Evolutionary conservation across 225 moss, liverwort and hornwort species (phyloP).

Genomic region (Rhytidiadelphus loreus): DNA sequence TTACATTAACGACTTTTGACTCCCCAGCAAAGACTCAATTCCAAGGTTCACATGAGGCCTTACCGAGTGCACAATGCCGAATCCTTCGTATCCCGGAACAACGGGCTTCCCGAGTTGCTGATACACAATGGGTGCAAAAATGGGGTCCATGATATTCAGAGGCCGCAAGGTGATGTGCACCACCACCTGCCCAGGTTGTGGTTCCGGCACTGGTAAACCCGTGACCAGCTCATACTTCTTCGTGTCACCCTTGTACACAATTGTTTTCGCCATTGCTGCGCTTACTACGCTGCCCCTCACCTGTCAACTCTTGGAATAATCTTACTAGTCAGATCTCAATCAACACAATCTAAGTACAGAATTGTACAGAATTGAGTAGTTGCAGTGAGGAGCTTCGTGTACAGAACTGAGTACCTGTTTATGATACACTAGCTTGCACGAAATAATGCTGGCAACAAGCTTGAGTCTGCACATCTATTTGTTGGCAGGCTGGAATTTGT

Average conservation of each 20-base stretch:
- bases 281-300: neutral
- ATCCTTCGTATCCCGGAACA: slow-evolving; percentile 19
- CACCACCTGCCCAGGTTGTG: slow-evolving; percentile 3
- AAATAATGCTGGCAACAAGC: neutral
- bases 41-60: neutral
- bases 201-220: neutral
- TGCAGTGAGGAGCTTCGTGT: neutral
- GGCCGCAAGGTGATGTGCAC: slow-evolving; percentile 15
- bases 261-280: neutral
- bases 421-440: neutral
- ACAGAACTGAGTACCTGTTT: neutral
- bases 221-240: neutral
- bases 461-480: neutral
- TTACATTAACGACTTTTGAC: neutral
- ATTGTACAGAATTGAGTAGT: neutral
- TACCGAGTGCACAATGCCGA: slow-evolving; percentile 17
- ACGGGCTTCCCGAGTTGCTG: neutral
- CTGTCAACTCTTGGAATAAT: neutral
- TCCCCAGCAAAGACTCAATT: neutral
- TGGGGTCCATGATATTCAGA: neutral
- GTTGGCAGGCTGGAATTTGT: neutral
- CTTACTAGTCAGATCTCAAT: neutral
- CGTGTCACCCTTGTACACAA: neutral
- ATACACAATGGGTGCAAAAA: neutral
- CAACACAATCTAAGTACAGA: neutral